Evolutionary conservation across 768 basidiomycete species (phyloP).

Genomic region (Rhizopogon vinicolor): DNA sequence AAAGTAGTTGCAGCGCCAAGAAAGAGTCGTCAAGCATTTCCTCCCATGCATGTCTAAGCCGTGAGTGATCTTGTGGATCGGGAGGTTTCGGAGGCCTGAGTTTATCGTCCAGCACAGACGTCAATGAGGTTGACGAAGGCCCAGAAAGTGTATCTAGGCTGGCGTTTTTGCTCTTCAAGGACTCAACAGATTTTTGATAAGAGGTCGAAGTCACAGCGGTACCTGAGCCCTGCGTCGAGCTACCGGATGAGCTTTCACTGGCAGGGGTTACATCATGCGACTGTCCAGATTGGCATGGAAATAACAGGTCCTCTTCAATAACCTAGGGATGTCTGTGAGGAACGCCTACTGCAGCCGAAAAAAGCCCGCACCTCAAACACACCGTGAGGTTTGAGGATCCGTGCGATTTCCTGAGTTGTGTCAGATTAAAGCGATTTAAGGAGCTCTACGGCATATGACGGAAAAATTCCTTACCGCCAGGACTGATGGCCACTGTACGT

Average conservation of each 20-base stretch:
- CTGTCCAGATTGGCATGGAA: slow-evolving; percentile 42
- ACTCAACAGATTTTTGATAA: slow-evolving; percentile 21
- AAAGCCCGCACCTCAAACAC: slow-evolving; percentile 51
- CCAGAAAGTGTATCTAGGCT: slow-evolving; percentile 9
- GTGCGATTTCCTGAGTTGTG: slow-evolving; percentile 52
- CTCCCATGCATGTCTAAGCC: slow-evolving; percentile 61
- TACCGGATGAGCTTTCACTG: slow-evolving; percentile 13
- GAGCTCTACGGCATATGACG: slow-evolving; percentile 11
- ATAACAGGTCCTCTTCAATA: slow-evolving; percentile 70
- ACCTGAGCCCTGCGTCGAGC: slow-evolving; percentile 23
- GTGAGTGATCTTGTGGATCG: slow-evolving; percentile 58
- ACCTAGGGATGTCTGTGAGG: slow-evolving; percentile 35
- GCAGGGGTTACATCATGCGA: slow-evolving; percentile 2
- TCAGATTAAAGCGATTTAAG: slow-evolving; percentile 5
- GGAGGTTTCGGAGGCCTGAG: slow-evolving; percentile 15
- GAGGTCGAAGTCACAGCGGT: slow-evolving; percentile 17
- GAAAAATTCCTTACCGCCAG: slow-evolving; percentile 44
- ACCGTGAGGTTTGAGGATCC: slow-evolving; percentile 59
- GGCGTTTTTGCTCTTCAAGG: slow-evolving; percentile 9
- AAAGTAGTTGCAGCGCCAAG: slow-evolving; percentile 46
- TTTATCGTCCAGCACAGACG: slow-evolving; percentile 10
- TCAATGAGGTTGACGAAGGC: slow-evolving; percentile 18
- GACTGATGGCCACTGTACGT: slow-evolving; percentile 55
- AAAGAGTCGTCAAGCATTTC: slow-evolving; percentile 59
- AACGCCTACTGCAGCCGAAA: slow-evolving; percentile 3